Conservation (phyloP, 768 basidiomycete species). For the Boletus rufocinnamomeus region DNA sequence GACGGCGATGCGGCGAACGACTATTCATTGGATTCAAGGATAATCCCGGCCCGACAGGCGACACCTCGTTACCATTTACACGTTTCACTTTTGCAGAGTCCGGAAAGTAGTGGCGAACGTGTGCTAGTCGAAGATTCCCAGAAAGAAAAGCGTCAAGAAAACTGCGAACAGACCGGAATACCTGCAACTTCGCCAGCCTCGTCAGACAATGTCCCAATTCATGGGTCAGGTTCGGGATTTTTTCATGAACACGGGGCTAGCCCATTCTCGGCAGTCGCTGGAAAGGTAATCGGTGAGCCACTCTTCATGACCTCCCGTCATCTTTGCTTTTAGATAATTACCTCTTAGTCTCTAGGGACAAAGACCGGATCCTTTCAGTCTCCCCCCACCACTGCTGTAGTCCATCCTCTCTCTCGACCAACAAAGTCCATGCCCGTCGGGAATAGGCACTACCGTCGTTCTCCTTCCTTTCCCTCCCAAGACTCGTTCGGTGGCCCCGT, state of each 20-base stretch:
- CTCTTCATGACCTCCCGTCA: slow-evolving; percentile 21
- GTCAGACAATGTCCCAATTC: slow-evolving; percentile 26
- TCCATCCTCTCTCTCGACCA: slow-evolving; percentile 18
- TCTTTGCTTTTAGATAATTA: slow-evolving; percentile 27
- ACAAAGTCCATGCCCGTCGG: slow-evolving; percentile 27
- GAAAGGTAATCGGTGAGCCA: slow-evolving; percentile 36
- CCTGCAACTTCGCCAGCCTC: slow-evolving; percentile 27
- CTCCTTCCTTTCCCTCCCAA: slow-evolving; percentile 47
- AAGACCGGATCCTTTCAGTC: slow-evolving; percentile 40
- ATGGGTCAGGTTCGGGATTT: slow-evolving; percentile 30
- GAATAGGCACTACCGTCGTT: slow-evolving; percentile 31
- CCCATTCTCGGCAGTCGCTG: slow-evolving; percentile 32
- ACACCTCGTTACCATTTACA: slow-evolving; percentile 53
- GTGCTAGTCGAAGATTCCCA: slow-evolving; percentile 46
- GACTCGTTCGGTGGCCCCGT: slow-evolving; percentile 63
- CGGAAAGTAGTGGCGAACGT: slow-evolving; percentile 20
- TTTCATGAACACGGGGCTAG: slow-evolving; percentile 25
- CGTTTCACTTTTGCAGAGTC: slow-evolving; percentile 15
- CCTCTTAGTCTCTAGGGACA: slow-evolving; percentile 30
- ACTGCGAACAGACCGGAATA: slow-evolving; percentile 17
- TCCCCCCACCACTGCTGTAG: slow-evolving; percentile 22
- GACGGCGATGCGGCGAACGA: slow-evolving; percentile 34
- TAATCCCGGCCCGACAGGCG: slow-evolving; percentile 35
- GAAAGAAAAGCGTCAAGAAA: slow-evolving; percentile 47
- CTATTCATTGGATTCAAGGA: slow-evolving; percentile 44